Evolutionary conservation across 352 stramenopile genomes (phyloP), one percentile per base, ranked within the genome.

Genomic region (Peronospora destructor): DNA sequence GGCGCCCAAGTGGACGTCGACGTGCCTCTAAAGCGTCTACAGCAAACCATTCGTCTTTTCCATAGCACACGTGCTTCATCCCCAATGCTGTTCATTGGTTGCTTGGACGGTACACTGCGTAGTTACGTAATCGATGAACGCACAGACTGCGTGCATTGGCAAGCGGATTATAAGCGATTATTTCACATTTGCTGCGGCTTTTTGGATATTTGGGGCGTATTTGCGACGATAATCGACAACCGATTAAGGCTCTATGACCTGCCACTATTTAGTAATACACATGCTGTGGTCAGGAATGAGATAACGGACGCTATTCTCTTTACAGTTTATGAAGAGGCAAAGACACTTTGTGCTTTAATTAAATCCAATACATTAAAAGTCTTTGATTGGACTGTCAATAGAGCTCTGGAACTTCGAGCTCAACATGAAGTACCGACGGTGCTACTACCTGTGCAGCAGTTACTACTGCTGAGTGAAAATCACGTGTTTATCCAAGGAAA

Each of bases 151-250:
- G 30, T 86, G 37, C 64, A 62, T 25, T 82, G 56, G 59, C 76
- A 87, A 41, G 50, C 71, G 19, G 66, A 76, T 32, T 76, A 79
- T 58, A 85, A 84, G 48, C 72, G 70, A 34, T 43, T 88, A 12
- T 87, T 62, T 52, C 73, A 88, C 53, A 14, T 61, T 5, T 64
- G 61, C 55, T 67, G 73, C 30, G 46, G 52, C 21, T 73, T 90
- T 26, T 42, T 93, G 23, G 77, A 93, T 54, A 37, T 48, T n/a
- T 93, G 82, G 79, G 73, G 82, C 26, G 65, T 89, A 6, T 79
- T 70, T 44, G 49, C 64, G 17, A 91, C 82, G 30, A 38, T 89
- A 6, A 26, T 62, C 0, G 76, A 90, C 56, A 55, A 54, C 38
- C 85, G 76, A 49, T 45, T 91, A 28, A 71, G 76, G 40, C 54